A percentile compares a stretch with the other conserved stretches of the same genome.
These are phyloP conservation scores for Brassica rapa DNA, from an alignment of 345 rosid genomes.

Conservation along the genomic window DNA sequence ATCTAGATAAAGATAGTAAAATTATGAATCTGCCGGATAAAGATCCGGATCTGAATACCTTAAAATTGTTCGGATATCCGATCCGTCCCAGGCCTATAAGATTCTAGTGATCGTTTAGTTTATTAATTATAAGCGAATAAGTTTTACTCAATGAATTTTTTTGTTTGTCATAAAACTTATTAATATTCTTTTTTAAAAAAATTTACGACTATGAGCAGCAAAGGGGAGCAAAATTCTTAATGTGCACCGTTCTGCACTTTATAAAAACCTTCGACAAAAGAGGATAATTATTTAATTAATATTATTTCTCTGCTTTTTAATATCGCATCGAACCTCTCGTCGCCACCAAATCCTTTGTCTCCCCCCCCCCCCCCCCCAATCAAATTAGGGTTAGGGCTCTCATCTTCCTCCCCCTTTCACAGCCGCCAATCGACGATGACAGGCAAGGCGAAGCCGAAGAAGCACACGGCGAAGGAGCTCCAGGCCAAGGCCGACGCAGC, in stretches of 20 bases:
- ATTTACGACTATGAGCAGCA: neutral
- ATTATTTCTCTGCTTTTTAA: neutral
- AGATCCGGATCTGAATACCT: too few species aligned
- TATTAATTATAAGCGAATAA: too few species aligned
- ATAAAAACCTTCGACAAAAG: slow-evolving; percentile 12
- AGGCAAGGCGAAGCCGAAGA: slow-evolving; percentile 99
- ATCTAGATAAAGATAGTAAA: too few species aligned
- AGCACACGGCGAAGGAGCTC: slow-evolving; percentile 99
- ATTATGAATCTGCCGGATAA: too few species aligned
- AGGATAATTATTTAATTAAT: neutral
- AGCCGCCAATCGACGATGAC: slow-evolving; percentile 55
- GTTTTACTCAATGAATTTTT: too few species aligned
- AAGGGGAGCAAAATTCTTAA: slow-evolving; percentile 11
- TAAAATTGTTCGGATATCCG: too few species aligned
- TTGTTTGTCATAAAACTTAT: neutral
- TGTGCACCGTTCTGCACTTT: slow-evolving; percentile 21
- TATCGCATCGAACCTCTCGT: slow-evolving; percentile 11
- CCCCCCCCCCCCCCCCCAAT: slow-evolving; percentile 24
- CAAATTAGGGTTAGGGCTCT: slow-evolving; percentile 39
- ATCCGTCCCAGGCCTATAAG: too few species aligned
- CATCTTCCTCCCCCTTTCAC: neutral
- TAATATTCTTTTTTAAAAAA: neutral
- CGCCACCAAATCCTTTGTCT: slow-evolving; percentile 14
- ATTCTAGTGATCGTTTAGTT: too few species aligned
- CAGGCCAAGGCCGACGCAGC: slow-evolving; percentile 90